Base-by-base conservation (phyloP, 768 basidiomycete species). In the Imleria badia region DNA sequence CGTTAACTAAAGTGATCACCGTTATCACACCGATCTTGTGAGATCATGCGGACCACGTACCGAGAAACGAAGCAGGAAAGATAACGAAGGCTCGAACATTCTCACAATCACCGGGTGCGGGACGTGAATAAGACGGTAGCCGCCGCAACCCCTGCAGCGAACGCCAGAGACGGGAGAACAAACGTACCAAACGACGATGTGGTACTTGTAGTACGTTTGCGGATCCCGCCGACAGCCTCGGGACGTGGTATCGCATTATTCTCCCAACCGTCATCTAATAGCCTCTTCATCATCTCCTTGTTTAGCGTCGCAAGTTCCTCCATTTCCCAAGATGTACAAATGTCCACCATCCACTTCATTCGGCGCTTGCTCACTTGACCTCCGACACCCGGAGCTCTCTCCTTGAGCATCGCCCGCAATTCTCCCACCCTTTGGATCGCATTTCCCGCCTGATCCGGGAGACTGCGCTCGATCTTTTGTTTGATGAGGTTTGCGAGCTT, bases 201-300 rank as follows among this genome's bases (percentile, higher is more conserved):
- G 36, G 47, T 26, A 23, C n/a, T 22, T 30, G 22, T 22, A 34
- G 48, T 41, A 55, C 42, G 43, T 53, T 55, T 56, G 57, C 50
- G 36, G 53, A 59, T 48, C 50, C 76, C 72, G 30, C 74, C 72
- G 5, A 84, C 56, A 34, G 78, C 75, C 53, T 74, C 66, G 10
- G 78, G 71, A 23, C 66, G 73, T 22, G 78, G 81, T 15, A 87
- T 73, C 12, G 61, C 55, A 49, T 79, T 73, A 42, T 82, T 79
- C 62, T 93, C 89, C 94, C 94, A 99, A 5, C 96, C 96, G 41
- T 87, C 81, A 56, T 91, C 83, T 55, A 99, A 70, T 17, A 98
- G 72, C 52, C 63, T 78, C 29, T 74, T 73, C 72, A 91, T 88
- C 70, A 77, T 77, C 15, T 65, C 74, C 31, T 89, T 84, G 68